Evolutionary conservation across 495 filamentous ascomycete species (phyloP), one percentile per base, ranked within the genome.

Genomic region (Hypoxylon subgilvum): DNA sequence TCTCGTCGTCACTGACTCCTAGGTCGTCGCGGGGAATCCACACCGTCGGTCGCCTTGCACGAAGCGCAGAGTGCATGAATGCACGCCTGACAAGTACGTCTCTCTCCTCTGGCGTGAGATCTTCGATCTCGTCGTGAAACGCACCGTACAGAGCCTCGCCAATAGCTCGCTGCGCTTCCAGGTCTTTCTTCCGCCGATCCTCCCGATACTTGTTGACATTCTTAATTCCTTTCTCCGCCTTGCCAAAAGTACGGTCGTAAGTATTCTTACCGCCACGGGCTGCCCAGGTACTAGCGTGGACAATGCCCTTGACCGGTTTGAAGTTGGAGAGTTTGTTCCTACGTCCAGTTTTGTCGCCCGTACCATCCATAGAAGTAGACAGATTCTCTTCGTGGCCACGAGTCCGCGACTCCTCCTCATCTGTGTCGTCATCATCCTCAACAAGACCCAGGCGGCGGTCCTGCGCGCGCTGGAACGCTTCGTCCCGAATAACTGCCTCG

Each of bases 11-110:
- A 52, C 87, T 89, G 25, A 98, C 83, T 1, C 94, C 94, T 2
- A 97, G 68, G 62, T 94, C 88, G 68, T 98, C 94, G 30, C 91
- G 82, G 6, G 94, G 94, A 38, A 98, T 92, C 94, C 94, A 97
- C 38, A 97, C 84, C 8, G 89, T 89, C 0, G 94, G 94, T 23
- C 91, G 79, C 46, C 89, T 86, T 8, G 95, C 89, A 32, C 93
- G 84, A 16, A 96, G 76, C 3, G 94, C 94, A 39, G 87, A 84
- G 68, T 98, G 94, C 75, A 91, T 87, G 74, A 97, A 98, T 14
- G 93, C 92, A 47, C 89, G 86, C 52, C 87, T 86, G 6, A 96
- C 89, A 28, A 97, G 80, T 58, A 85, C 81, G 66, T 97, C 92
- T 57, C 94, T 83, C 72, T 96, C 91, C 46, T 92, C 89, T 0